Conservation (phyloP, 1,139 yeast genomes). For the Geotrichum reessii region DNA sequence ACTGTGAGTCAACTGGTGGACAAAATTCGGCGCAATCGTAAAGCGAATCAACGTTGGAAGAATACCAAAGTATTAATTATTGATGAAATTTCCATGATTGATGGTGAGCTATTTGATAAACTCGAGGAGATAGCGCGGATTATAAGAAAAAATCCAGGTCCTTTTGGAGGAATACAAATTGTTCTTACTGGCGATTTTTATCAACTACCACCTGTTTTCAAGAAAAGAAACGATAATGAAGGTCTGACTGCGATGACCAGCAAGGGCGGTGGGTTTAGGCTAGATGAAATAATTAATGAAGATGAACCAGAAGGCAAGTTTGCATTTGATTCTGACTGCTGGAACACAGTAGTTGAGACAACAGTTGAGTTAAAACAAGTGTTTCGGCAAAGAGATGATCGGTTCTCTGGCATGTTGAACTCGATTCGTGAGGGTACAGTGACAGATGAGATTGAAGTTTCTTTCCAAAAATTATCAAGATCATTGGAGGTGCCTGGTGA, state of each 20-base stretch:
- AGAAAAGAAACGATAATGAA: background rate
- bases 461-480: conserved; percentile 54
- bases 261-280: conserved; percentile 7
- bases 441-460: conserved; percentile 46
- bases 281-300: conserved; percentile 32
- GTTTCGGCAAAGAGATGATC: conserved; percentile 87
- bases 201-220: conserved; percentile 76
- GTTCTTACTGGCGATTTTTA: conserved; percentile 86
- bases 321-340: conserved; percentile 71
- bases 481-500: conserved; percentile 57
- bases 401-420: conserved; percentile 77
- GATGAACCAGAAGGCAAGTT: conserved; percentile 42
- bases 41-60: conserved; percentile 57
- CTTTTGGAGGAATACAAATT: conserved; percentile 88
- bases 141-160: conserved; percentile 46
- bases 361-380: conserved; percentile 72
- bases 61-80: conserved; percentile 59
- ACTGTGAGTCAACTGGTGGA: conserved; percentile 43
- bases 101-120: conserved; percentile 66
- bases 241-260: background rate
- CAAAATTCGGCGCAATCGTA: conserved; percentile 46
- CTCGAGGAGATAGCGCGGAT: conserved; percentile 58
- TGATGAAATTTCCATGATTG: conserved; percentile 89
- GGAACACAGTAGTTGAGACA: conserved; percentile 60
- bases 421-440: conserved; percentile 77